Evolutionary conservation across 176 grass and related monocot species (phyloP).

Genomic region (Carex parvula): DNA sequence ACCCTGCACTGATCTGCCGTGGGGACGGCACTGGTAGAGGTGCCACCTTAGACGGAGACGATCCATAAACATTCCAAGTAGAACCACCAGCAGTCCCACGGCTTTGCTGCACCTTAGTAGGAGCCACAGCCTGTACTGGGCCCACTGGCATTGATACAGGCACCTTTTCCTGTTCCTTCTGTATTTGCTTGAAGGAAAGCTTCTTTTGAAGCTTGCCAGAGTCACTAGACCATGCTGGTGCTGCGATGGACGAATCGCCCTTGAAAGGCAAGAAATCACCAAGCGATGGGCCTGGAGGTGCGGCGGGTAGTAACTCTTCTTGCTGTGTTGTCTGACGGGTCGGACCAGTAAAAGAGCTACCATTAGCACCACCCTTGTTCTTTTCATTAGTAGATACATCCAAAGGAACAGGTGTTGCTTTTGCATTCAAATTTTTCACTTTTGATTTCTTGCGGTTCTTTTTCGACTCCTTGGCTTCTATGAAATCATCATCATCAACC

Average conservation of each 20-base stretch:
- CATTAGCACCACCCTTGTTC: constrained; percentile 8
- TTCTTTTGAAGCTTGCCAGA: constrained; percentile 60
- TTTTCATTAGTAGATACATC: constrained; percentile 42
- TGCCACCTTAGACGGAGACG: constrained; percentile 67
- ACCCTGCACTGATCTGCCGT: constrained; percentile 45
- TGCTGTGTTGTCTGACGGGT: constrained; percentile 43
- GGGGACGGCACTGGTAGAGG: constrained; percentile 23
- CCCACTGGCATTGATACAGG: constrained; percentile 40
- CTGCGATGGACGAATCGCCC: constrained; percentile 52
- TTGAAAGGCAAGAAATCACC: constrained; percentile 96
- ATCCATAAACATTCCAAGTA: constrained; percentile 71
- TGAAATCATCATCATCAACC: constrained; percentile 76
- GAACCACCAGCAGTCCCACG: constrained; percentile 46
- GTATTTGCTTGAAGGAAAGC: constrained; percentile 83
- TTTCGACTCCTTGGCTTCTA: constrained; percentile 94
- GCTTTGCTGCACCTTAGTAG: constrained; percentile 39
- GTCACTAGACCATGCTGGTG: constrained; percentile 84
- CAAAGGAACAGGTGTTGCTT: constrained; percentile 42
- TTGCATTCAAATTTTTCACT: constrained; percentile 48
- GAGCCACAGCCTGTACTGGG: constrained; percentile 34
- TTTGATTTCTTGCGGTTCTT: constrained; percentile 90
- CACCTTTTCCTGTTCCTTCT: constrained; percentile 74
- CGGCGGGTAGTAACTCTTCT: constrained; percentile 63
- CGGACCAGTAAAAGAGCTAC: constrained; percentile 50
- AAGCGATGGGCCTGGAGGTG: constrained; percentile 63